Conservation (phyloP, 2,329 filamentous ascomycete genomes). For the Fusarium keratoplasticum region DNA sequence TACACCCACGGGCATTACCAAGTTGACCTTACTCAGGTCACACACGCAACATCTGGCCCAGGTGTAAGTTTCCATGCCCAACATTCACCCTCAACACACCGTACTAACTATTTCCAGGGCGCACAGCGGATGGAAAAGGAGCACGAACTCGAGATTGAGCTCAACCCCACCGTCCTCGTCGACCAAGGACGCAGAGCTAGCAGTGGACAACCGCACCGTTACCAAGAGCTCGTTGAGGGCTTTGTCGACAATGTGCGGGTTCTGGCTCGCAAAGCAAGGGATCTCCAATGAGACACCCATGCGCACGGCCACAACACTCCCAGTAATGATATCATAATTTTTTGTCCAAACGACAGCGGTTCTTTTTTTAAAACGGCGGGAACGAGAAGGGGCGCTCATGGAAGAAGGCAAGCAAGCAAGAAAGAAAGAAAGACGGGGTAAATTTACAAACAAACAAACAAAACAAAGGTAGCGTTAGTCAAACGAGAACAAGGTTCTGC, state of each 20-base stretch:
- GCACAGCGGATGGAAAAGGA: constrained; percentile 67
- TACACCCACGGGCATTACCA: constrained; percentile 91
- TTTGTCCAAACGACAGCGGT: constrained; percentile 1
- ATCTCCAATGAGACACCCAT: constrained; percentile 38
- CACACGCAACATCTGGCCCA: constrained; percentile 55
- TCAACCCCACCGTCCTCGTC: constrained; percentile 72
- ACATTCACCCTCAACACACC: background rate
- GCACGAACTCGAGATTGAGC: constrained; percentile 85
- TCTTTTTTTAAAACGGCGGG: background rate
- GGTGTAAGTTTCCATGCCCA: constrained; percentile 50
- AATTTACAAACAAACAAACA: background rate
- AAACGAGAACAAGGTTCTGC: background rate
- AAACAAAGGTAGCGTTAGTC: background rate
- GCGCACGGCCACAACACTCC: background rate
- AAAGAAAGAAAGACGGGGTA: background rate
- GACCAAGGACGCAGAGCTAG: constrained; percentile 72
- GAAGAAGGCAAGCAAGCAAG: background rate
- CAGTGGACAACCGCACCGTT: constrained; percentile 66
- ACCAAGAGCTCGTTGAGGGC: constrained; percentile 76
- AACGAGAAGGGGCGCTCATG: background rate
- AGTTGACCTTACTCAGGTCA: constrained; percentile 93
- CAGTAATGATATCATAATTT: constrained; percentile 16
- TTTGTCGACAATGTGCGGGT: constrained; percentile 79
- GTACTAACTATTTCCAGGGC: constrained; percentile 46
- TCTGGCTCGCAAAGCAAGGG: constrained; percentile 60